These are phyloP conservation scores for Vigna radiata DNA, from an alignment of 306 rosid genomes.

Conservation along the genomic window DNA sequence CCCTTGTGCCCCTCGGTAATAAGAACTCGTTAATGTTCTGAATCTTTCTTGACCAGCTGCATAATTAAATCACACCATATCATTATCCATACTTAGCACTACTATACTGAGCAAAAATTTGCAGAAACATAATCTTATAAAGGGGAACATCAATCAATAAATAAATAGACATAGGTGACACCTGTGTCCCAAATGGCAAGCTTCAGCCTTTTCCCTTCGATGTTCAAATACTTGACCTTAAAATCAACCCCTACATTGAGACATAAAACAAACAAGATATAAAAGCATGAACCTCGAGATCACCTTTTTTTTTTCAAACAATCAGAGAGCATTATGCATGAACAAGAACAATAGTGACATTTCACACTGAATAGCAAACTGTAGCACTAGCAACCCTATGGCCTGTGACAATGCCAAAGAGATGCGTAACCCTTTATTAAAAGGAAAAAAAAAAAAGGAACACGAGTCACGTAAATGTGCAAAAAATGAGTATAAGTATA, in stretches of 20 bases:
- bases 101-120: not conserved
- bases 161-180: slow-evolving; percentile 34
- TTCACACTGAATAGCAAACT: slow-evolving; percentile 16
- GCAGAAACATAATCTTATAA: not conserved
- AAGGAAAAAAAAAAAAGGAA: not conserved
- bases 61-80: slow-evolving; percentile 35
- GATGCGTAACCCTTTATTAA: slow-evolving; percentile 1
- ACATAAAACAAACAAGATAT: slow-evolving; percentile 10
- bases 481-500: not conserved
- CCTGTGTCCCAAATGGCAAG: slow-evolving; percentile 95
- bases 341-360: slow-evolving; percentile 19
- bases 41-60: slow-evolving; percentile 99
- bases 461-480: not conserved
- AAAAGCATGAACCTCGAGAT: slow-evolving; percentile 23
- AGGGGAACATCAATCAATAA: slow-evolving; percentile 13
- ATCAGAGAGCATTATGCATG: not conserved
- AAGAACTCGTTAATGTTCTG: slow-evolving; percentile 94
- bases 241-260: slow-evolving; percentile 77
- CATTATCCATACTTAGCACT: slow-evolving; percentile 2
- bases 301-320: not conserved
- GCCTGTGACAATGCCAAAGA: slow-evolving; percentile 1
- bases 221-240: slow-evolving; percentile 68
- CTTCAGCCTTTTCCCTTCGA: slow-evolving; percentile 75
- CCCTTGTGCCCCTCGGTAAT: slow-evolving; percentile 96
- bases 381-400: slow-evolving; percentile 10